Evolutionary conservation across 208 protist genomes (phyloP), one percentile per base, ranked within the genome.

Genomic region (Crithidia acanthocephali): DNA sequence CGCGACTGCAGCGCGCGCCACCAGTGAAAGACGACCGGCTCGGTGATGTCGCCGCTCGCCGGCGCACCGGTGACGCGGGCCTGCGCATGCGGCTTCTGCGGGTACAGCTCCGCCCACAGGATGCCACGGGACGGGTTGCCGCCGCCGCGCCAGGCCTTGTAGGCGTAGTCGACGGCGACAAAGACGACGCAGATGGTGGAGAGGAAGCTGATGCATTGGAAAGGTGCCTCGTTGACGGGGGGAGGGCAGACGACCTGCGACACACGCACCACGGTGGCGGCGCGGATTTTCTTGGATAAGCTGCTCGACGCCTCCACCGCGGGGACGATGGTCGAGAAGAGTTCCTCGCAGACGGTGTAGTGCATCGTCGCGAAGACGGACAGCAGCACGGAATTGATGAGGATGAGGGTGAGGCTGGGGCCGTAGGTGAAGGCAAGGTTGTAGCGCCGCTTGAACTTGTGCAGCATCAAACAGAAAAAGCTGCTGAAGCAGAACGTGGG

Each of bases 381-480:
- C 2, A 95, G 70, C 20, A 95, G 63, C 28, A 92, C 71, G 2
- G 91, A 85, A 77, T 93, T 95, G 55, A 95, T 81, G 8, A 92
- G 35, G 18, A 93, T 59, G 2, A 83, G 58, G 1, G 75, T 71
- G 25, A 87, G 48, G 52, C 53, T 86, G 9, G 85, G 48, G 23
- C 84, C 86, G 58, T 95, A 95, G 44, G 91, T 93, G 22, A 93
- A 67, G 70, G 76, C 79, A 13, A 95, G 68, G 23, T 72, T 23
- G 76, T 75, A 84, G 7, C 62, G 58, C 15, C 91, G 80, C 74
- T 92, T 92, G 48, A 84, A 57, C 77, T 90, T 92, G 79, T 95
- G 88, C n/a, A 90, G 33, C 7, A 85, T 58, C 15, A 90, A 45
- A 33, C 91, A 91, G 18, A 90, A 65, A 15, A 75, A 59, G 28